These are phyloP conservation scores for Beauveria sp. DNA, from an alignment of 2,329 filamentous ascomycete species.

Conservation along the genomic window DNA sequence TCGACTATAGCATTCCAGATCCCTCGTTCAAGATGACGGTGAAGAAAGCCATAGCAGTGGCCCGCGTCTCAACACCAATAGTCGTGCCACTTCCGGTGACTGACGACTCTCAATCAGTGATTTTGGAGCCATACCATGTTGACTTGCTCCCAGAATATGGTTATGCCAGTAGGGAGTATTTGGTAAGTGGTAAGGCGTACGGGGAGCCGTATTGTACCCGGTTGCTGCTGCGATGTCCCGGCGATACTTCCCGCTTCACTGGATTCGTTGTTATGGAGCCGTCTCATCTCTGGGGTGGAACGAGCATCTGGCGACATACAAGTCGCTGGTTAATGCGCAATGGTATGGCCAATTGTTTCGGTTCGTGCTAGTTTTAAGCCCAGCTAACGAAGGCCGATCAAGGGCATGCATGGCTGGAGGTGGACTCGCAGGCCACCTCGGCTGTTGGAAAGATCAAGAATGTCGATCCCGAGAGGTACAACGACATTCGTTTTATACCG, in stretches of 20 bases:
- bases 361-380: not conserved
- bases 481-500: constrained; percentile 14
- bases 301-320: constrained; percentile 16
- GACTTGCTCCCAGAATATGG: constrained; percentile 15
- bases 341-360: constrained; percentile 3
- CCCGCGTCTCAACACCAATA: not conserved
- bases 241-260: constrained; percentile 8
- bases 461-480: constrained; percentile 13
- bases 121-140: constrained; percentile 15
- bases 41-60: not conserved
- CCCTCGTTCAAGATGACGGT: not conserved
- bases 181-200: constrained; percentile 13
- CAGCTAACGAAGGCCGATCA: not conserved
- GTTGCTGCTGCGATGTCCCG: constrained; percentile 14
- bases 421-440: constrained; percentile 16
- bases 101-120: constrained; percentile 5
- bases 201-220: constrained; percentile 15
- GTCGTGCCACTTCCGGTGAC: constrained; percentile 9
- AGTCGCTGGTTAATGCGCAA: constrained; percentile 17
- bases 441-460: constrained; percentile 15
- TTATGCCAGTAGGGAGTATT: constrained; percentile 14
- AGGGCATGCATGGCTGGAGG: constrained; percentile 16
- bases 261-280: constrained; percentile 15
- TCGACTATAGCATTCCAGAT: not conserved
- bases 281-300: constrained; percentile 16